Evolutionary conservation across 116 monocot genomes (phyloP).

Genomic region (Zostera marina): DNA sequence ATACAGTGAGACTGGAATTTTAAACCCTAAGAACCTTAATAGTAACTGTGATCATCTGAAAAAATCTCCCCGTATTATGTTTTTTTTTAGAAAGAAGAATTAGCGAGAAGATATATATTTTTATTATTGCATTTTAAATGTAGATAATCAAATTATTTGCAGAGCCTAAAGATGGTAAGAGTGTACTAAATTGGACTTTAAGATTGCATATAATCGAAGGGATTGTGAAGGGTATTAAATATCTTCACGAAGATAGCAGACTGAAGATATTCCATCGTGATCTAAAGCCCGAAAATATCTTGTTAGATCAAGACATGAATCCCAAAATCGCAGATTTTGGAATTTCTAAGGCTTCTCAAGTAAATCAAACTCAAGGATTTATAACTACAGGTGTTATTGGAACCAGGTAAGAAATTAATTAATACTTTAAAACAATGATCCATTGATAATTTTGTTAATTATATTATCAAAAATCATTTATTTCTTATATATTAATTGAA

Average conservation of each 20-base stretch:
- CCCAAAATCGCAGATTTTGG: slow-evolving; percentile 6
- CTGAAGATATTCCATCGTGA: background rate
- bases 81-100: background rate
- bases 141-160: background rate
- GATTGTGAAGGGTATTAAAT: background rate
- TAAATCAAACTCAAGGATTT: background rate
- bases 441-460: too few species aligned
- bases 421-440: too few species aligned
- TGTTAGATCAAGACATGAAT: background rate
- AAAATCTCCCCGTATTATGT: too few species aligned
- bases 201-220: background rate
- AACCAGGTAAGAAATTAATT: too few species aligned
- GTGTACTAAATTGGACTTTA: background rate
- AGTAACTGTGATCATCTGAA: too few species aligned
- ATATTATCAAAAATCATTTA: too few species aligned
- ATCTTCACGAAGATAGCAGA: slow-evolving; percentile 1
- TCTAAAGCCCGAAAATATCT: background rate
- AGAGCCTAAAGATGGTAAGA: background rate
- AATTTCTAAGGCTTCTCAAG: background rate
- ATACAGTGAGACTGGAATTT: too few species aligned
- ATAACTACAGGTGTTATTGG: background rate
- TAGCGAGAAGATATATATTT: background rate
- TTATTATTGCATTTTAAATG: background rate
- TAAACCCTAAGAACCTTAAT: too few species aligned
- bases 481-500: too few species aligned